Conservation (phyloP, 2,329 filamentous ascomycete species). For the Colletotrichum tropicicola region DNA sequence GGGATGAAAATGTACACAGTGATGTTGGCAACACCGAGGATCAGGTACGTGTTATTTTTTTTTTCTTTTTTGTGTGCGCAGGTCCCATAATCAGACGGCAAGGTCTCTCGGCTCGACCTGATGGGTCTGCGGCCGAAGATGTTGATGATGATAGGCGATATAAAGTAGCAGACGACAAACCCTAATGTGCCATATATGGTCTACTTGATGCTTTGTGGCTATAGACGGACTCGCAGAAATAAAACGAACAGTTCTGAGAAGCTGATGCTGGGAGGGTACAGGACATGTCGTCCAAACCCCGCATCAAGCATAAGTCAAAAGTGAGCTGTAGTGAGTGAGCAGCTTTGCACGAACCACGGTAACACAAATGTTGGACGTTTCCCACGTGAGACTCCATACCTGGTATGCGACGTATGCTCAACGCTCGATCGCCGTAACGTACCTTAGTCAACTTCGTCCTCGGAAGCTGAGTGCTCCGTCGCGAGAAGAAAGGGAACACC, state of each 20-base stretch:
- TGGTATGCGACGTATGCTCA: no score
- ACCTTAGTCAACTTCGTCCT: no score
- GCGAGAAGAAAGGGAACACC: no score
- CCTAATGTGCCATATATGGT: constrained; percentile 41
- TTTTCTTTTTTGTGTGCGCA: constrained; percentile 16
- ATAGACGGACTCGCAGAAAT: constrained; percentile 22
- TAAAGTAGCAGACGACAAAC: constrained; percentile 40
- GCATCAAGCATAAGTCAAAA: no score
- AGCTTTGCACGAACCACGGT: not conserved
- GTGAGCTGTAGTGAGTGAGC: no score
- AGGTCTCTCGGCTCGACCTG: not conserved
- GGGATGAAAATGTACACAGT: constrained; percentile 18
- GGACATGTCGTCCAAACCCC: not conserved
- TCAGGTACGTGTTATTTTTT: constrained; percentile 4
- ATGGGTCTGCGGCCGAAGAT: constrained; percentile 3
- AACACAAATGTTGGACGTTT: constrained; percentile 1
- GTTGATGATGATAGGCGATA: constrained; percentile 36
- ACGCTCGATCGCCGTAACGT: no score
- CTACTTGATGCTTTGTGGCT: constrained; percentile 11
- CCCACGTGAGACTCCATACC: no score
- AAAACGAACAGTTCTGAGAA: constrained; percentile 24
- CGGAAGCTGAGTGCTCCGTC: no score
- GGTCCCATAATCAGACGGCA: not conserved
- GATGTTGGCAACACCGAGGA: constrained; percentile 19
- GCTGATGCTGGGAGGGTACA: constrained; percentile 18